phyloP scores from a whole-genome alignment of 1,284 basidiomycete species.

The Fomes fomentarius region DNA sequence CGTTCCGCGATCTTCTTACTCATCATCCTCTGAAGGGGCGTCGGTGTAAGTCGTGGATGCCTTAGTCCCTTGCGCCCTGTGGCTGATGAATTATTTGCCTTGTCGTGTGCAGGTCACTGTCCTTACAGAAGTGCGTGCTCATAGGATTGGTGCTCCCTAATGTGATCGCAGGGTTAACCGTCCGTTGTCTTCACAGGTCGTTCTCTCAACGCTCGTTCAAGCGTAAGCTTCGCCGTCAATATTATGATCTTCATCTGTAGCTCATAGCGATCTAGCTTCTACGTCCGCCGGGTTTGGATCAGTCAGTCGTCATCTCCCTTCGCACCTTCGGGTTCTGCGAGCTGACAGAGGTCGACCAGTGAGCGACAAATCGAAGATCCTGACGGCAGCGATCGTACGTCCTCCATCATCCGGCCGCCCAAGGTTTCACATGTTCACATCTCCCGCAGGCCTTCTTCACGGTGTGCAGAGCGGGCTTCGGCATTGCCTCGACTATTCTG shows the following conservation, averaged over 20 bases:
- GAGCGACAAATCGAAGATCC: slow-evolving; percentile 16
- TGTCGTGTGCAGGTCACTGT: no score
- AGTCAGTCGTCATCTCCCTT: slow-evolving; percentile 9
- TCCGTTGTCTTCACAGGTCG: no score
- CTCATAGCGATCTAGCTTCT: slow-evolving; percentile 7
- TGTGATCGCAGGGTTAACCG: no score
- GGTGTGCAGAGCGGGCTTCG: slow-evolving; percentile 10
- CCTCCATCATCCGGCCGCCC: no score
- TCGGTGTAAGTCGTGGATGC: no score
- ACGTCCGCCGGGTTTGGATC: slow-evolving; percentile 23
- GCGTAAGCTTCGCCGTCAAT: slow-evolving; percentile 7
- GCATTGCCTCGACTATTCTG: slow-evolving; percentile 16
- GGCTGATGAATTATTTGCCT: no score
- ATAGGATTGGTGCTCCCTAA: no score
- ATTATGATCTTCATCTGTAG: not conserved
- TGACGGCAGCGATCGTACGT: slow-evolving; percentile 12
- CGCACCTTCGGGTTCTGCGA: no score
- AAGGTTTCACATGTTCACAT: not conserved
- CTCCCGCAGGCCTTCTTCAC: slow-evolving; percentile 7
- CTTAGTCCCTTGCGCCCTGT: no score
- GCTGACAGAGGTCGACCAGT: slow-evolving; percentile 2
- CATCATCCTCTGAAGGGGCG: not conserved
- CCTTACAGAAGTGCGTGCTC: no score
- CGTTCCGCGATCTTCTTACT: not conserved
- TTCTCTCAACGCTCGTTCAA: slow-evolving; percentile 19